Conservation (phyloP, 2,329 filamentous ascomycete genomes). For the Fonsecaea pugnacius region DNA sequence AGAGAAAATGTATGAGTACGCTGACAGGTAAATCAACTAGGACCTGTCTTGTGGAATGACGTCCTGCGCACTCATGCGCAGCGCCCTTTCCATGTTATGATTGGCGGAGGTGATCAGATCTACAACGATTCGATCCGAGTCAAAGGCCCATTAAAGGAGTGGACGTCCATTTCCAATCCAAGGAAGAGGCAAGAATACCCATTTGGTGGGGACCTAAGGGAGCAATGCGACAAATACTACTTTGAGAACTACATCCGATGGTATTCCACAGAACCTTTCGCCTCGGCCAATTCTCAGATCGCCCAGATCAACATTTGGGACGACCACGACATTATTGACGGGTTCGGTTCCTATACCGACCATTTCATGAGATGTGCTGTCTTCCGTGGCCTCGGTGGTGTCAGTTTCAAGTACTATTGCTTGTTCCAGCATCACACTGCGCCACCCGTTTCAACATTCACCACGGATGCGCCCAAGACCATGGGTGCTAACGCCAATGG, state of each 20-base stretch:
- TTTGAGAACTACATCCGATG: conserved; percentile 65
- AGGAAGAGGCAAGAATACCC: conserved; percentile 62
- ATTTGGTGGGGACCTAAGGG: conserved; percentile 68
- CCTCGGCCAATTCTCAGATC: conserved; percentile 64
- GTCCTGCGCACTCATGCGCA: conserved; percentile 64
- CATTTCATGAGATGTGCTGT: conserved; percentile 69
- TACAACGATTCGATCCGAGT: conserved; percentile 81
- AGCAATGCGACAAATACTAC: conserved; percentile 65
- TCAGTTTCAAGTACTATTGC: conserved; percentile 64
- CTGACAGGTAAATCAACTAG: conserved; percentile 38
- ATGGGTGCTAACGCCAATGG: conserved; percentile 54
- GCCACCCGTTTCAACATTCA: conserved; percentile 83
- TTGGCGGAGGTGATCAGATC: conserved; percentile 89
- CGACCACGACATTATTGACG: conserved; percentile 69
- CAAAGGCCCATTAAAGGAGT: conserved; percentile 72
- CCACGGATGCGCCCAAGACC: conserved; percentile 69
- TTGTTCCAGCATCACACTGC: conserved; percentile 77
- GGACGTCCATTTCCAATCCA: conserved; percentile 66
- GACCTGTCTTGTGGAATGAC: conserved; percentile 67
- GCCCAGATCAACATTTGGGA: conserved; percentile 70
- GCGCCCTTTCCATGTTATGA: conserved; percentile 69
- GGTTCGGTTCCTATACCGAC: conserved; percentile 65
- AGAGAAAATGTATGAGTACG: background rate
- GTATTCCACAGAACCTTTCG: conserved; percentile 72
- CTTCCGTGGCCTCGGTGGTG: conserved; percentile 67